Conservation (phyloP, 345 rosid genomes). For the Diplotaxis tenuifolia region DNA sequence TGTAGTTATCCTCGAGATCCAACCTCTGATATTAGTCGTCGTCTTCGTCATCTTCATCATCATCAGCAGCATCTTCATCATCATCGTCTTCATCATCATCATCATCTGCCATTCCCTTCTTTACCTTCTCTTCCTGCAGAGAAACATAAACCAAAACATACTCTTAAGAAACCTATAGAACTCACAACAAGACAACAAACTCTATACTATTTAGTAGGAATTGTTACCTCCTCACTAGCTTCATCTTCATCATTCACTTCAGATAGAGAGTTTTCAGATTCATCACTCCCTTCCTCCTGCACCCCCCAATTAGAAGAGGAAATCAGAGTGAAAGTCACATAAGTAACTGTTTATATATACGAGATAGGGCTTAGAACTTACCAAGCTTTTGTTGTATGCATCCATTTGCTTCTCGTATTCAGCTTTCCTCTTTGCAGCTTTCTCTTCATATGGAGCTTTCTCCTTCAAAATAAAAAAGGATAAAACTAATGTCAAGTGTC, state of each 20-base stretch:
- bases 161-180: not conserved
- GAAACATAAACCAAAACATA: not conserved
- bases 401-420: slow-evolving; percentile 80
- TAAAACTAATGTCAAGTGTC: slow-evolving; percentile 23
- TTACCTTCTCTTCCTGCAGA: slow-evolving; percentile 27
- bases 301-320: not conserved
- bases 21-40: not conserved
- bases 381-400: slow-evolving; percentile 81
- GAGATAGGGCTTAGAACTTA: slow-evolving; percentile 22
- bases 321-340: not conserved
- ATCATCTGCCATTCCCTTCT: slow-evolving; percentile 18
- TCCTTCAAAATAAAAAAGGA: slow-evolving; percentile 44
- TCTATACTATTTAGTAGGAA: not conserved
- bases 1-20: not conserved
- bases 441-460: slow-evolving; percentile 83
- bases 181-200: not conserved
- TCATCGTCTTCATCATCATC: not conserved
- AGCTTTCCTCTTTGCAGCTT: slow-evolving; percentile 72
- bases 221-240: slow-evolving; percentile 51
- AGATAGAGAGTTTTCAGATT: slow-evolving; percentile 61
- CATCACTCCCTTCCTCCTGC: slow-evolving; percentile 60
- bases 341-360: not conserved
- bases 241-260: slow-evolving; percentile 69
- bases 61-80: not conserved
- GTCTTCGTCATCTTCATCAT: not conserved